A percentile compares a stretch with the other conserved stretches of the same genome.
These are phyloP conservation scores for Fusarium verticillioides DNA, from an alignment of 2,329 filamentous ascomycete genomes.

Conservation along the genomic window DNA sequence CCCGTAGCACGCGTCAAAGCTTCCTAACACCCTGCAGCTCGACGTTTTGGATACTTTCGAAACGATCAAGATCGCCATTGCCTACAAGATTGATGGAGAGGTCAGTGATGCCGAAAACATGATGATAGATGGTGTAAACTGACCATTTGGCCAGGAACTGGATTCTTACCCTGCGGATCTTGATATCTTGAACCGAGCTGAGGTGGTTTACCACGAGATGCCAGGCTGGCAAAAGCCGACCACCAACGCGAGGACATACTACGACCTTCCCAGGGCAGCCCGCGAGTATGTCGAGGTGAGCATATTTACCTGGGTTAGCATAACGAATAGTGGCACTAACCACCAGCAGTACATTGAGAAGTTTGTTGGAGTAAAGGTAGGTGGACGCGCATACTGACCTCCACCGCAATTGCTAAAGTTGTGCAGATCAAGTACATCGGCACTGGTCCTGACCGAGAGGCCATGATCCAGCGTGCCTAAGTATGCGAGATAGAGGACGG, in stretches of 20 bases:
- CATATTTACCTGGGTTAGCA: not conserved
- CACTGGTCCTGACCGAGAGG: not conserved
- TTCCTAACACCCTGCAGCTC: not conserved
- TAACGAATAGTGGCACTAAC: not conserved
- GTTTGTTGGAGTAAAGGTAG: not conserved
- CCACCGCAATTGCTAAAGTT: not conserved
- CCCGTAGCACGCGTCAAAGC: not conserved
- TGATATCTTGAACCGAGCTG: not conserved
- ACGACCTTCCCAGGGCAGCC: not conserved
- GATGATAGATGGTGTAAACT: not conserved
- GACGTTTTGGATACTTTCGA: not conserved
- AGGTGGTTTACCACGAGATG: not conserved
- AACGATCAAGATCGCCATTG: not conserved
- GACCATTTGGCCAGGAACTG: not conserved
- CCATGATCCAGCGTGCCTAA: not conserved
- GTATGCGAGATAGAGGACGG: conserved; percentile 11
- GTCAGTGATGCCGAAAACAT: not conserved
- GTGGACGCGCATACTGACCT: not conserved
- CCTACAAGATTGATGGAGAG: not conserved
- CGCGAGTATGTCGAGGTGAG: not conserved
- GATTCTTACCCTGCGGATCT: not conserved
- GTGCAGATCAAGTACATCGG: not conserved
- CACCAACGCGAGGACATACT: not conserved
- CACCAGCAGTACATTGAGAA: not conserved
- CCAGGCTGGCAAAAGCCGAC: not conserved